phyloP scores from a whole-genome alignment of 371 early-diverging fungal genomes.

The Blastocladiella emersonii region DNA sequence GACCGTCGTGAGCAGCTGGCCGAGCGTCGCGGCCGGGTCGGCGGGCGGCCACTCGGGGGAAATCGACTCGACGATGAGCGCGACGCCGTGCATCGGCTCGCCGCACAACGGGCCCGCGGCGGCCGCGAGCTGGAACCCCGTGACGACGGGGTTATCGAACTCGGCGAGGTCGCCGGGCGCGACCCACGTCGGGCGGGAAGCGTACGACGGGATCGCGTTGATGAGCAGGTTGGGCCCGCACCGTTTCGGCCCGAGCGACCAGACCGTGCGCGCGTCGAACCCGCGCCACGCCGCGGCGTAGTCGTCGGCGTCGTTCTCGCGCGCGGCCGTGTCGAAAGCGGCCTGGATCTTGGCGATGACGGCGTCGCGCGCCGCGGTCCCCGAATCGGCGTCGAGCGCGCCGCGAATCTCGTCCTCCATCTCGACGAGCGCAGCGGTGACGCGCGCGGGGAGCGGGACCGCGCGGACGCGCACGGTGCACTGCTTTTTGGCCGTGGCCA shows the following conservation, averaged over 20 bases:
- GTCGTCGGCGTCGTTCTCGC: not conserved
- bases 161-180: not conserved
- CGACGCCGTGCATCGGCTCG: slow-evolving; percentile 82
- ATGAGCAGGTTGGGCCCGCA: slow-evolving; percentile 83
- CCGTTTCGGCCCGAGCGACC: slow-evolving; percentile 47
- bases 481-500: slow-evolving; percentile 51
- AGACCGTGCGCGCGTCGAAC: not conserved
- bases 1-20: slow-evolving; percentile 77
- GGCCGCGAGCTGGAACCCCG: slow-evolving; percentile 91
- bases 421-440: slow-evolving; percentile 41
- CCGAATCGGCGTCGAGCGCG: slow-evolving; percentile 32
- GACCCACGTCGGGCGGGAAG: slow-evolving; percentile 22
- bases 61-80: slow-evolving; percentile 59
- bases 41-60: not conserved
- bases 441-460: slow-evolving; percentile 60
- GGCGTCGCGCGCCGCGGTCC: not conserved
- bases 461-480: slow-evolving; percentile 57
- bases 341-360: not conserved
- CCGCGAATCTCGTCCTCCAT: slow-evolving; percentile 48
- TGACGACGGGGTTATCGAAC: slow-evolving; percentile 61
- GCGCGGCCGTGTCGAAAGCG: no score
- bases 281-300: not conserved
- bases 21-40: slow-evolving; percentile 21
- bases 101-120: slow-evolving; percentile 81
- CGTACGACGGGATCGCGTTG: slow-evolving; percentile 45